Evolutionary conservation across 768 basidiomycete species (phyloP).

Genomic region (Boletus vinaceobasis): DNA sequence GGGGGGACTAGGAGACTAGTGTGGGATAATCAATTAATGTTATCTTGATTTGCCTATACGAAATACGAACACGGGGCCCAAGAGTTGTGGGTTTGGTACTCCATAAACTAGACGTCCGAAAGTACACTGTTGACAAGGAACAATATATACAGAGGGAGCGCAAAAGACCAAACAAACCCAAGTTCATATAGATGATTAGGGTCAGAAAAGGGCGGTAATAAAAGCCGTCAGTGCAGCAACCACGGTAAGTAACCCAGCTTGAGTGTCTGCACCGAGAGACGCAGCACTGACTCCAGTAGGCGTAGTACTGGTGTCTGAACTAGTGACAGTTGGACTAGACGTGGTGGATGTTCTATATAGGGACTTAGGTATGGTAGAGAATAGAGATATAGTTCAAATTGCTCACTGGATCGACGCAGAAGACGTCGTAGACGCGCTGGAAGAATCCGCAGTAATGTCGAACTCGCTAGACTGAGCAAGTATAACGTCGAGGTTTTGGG

Average conservation of each 20-base stretch:
- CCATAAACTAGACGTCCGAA: not conserved
- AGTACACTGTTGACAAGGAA: not conserved
- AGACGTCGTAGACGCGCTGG: constrained; percentile 16
- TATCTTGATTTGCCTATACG: too few relatives aligned
- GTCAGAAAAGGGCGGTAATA: constrained; percentile 24
- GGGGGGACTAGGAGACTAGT: too few relatives aligned
- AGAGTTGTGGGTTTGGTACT: not conserved
- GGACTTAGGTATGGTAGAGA: not conserved
- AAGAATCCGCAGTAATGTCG: constrained; percentile 36
- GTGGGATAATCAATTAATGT: too few relatives aligned
- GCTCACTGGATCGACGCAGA: constrained; percentile 18
- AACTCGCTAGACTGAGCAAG: constrained; percentile 73
- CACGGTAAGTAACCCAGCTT: constrained; percentile 33
- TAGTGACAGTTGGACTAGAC: constrained; percentile 5
- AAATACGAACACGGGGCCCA: too few relatives aligned
- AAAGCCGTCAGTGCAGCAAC: constrained; percentile 36
- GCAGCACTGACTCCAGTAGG: constrained; percentile 33
- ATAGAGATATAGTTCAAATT: not conserved
- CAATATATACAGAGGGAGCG: not conserved
- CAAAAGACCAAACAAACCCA: not conserved
- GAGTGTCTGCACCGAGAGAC: constrained; percentile 23
- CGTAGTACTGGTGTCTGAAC: constrained; percentile 25
- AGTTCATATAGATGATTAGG: not conserved
- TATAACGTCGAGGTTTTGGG: constrained; percentile 46
- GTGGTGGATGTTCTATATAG: constrained; percentile 5